These are phyloP conservation scores for Musa schizocarpa DNA, from an alignment of 176 grass and related monocot genomes.

Conservation along the genomic window DNA sequence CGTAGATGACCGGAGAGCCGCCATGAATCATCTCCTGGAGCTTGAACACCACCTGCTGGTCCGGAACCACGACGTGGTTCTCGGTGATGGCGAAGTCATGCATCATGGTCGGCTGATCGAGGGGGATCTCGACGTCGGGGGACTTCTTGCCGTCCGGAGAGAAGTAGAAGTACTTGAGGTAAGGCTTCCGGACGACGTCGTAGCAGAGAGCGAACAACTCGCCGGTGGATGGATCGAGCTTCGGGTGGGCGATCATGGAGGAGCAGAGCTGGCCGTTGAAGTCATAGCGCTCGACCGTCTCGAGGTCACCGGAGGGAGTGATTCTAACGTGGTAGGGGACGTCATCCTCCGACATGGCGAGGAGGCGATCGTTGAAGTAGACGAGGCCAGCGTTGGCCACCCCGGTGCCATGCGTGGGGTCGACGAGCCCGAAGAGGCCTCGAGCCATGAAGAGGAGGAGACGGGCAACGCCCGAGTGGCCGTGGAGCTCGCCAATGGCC, in stretches of 20 bases:
- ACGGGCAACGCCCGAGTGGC: slow-evolving; percentile 59
- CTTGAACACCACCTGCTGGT: slow-evolving; percentile 81
- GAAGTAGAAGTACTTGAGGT: slow-evolving; percentile 81
- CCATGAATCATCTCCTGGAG: slow-evolving; percentile 65
- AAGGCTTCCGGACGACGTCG: slow-evolving; percentile 49
- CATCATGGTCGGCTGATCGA: slow-evolving; percentile 41
- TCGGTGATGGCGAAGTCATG: slow-evolving; percentile 29
- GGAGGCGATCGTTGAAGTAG: too few species aligned
- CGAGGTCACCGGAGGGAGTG: slow-evolving; percentile 2
- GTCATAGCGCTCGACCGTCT: slow-evolving; percentile 29
- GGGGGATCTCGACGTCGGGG: slow-evolving; percentile 30
- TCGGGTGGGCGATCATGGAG: slow-evolving; percentile 83
- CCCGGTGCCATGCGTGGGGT: slow-evolving; percentile 26
- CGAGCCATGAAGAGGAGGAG: slow-evolving; percentile 45
- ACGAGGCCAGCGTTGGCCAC: too few species aligned
- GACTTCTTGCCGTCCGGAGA: slow-evolving; percentile 50
- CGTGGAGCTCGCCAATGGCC: slow-evolving; percentile 81
- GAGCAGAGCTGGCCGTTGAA: slow-evolving; percentile 46
- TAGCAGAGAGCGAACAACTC: slow-evolving; percentile 83
- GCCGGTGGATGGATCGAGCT: slow-evolving; percentile 57
- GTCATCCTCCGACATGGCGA: too few species aligned
- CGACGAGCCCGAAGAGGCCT: slow-evolving; percentile 39
- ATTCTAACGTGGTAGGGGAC: slow-evolving; percentile 74
- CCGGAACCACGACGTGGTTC: slow-evolving; percentile 49
- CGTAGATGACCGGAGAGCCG: slow-evolving; percentile 71